These are phyloP conservation scores for Suaeda aralocaspica DNA, from an alignment of 148 eudicot species.

Conservation along the genomic window DNA sequence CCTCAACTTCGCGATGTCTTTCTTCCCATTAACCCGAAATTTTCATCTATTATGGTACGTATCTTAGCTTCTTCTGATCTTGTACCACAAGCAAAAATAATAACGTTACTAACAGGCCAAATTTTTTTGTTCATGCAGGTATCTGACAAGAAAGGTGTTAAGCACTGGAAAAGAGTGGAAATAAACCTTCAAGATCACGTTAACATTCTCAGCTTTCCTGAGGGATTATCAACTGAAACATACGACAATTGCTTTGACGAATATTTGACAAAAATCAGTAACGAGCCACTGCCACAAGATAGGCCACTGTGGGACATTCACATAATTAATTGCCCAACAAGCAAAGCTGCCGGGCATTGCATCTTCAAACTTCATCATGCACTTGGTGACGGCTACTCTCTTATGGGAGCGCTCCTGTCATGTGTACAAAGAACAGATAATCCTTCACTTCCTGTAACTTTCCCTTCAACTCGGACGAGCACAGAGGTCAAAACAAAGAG, in stretches of 20 bases:
- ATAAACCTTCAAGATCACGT: constrained; percentile 58
- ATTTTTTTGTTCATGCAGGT: no score
- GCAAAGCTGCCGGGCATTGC: constrained; percentile 44
- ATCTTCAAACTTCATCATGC: constrained; percentile 78
- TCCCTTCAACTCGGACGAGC: constrained; percentile 31
- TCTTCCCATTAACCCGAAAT: no score
- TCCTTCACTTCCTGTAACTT: constrained; percentile 57
- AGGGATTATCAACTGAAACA: constrained; percentile 25
- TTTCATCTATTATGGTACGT: no score
- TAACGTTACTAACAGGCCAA: no score
- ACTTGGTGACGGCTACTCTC: constrained; percentile 71
- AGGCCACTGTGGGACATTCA: constrained; percentile 80
- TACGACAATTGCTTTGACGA: constrained; percentile 44
- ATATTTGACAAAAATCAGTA: constrained; percentile 48
- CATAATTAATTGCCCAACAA: constrained; percentile 62
- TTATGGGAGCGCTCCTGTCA: constrained; percentile 80
- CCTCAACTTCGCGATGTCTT: no score
- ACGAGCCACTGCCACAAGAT: constrained; percentile 42
- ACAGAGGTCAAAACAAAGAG: not conserved
- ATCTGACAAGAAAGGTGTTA: constrained; percentile 39
- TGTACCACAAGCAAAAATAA: no score
- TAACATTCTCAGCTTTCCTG: constrained; percentile 38
- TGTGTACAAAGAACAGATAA: constrained; percentile 59
- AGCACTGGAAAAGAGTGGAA: constrained; percentile 65
- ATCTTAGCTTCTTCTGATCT: no score